Percentiles rank a stretch among this genome's conserved stretches.
Conservation (phyloP, 2,329 filamentous ascomycete genomes). For the Colletotrichum sp. region DNA sequence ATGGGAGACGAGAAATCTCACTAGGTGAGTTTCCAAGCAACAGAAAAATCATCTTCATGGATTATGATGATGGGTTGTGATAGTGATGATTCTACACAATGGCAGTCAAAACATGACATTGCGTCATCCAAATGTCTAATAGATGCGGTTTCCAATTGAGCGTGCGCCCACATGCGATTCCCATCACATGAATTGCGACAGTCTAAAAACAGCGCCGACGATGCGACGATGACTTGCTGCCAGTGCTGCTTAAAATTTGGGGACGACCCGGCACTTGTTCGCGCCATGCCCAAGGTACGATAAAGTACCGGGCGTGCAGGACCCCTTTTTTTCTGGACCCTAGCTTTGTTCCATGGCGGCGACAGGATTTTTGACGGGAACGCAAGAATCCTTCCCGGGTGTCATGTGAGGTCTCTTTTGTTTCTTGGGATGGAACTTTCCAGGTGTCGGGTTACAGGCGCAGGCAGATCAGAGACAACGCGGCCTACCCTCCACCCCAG, state of each 20-base stretch:
- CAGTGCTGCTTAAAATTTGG: constrained; percentile 10
- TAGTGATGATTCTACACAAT: not conserved
- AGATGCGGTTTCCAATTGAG: not conserved
- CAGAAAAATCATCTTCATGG: rapidly evolving
- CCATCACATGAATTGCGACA: not conserved
- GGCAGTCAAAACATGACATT: not conserved
- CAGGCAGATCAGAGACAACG: not conserved
- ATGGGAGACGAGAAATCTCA: not conserved
- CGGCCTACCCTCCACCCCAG: not conserved
- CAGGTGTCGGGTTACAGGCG: not conserved
- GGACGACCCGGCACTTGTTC: not conserved
- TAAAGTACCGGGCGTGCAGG: not conserved
- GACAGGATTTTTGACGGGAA: not conserved
- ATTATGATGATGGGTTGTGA: not conserved
- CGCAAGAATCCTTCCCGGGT: not conserved
- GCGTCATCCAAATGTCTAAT: not conserved
- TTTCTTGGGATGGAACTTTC: not conserved
- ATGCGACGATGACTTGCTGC: not conserved
- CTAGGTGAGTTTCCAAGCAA: not conserved
- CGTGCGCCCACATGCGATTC: not conserved
- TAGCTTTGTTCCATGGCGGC: not conserved
- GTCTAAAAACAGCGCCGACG: not conserved
- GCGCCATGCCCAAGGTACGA: not conserved
- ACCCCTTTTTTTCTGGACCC: not conserved
- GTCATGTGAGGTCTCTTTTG: not conserved